A percentile compares a stretch with the other conserved stretches of the same genome.
Conservation (phyloP, 75 land plant species). For the Sequoiadendron giganteum region DNA sequence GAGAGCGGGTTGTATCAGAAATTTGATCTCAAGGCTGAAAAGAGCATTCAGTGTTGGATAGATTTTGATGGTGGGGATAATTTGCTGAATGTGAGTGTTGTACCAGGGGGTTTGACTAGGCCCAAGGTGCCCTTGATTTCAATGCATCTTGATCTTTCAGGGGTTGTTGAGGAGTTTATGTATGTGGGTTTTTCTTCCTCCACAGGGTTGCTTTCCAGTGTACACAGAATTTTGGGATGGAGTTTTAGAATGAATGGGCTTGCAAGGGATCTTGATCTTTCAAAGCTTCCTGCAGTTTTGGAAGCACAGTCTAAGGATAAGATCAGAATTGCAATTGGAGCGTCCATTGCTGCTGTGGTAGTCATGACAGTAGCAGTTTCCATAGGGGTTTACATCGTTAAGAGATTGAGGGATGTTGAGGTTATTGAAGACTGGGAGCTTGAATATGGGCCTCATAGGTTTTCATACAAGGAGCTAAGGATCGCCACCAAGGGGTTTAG, state of each 20-base stretch:
- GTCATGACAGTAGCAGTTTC: background rate
- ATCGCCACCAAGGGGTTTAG: constrained; percentile 36
- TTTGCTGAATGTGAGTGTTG: constrained; percentile 17
- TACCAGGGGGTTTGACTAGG: constrained; percentile 7
- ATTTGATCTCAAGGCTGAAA: constrained; percentile 19
- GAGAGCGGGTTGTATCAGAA: background rate
- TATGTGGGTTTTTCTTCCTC: constrained; percentile 46
- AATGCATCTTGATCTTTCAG: constrained; percentile 14
- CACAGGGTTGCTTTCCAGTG: constrained; percentile 20
- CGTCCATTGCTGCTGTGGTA: background rate
- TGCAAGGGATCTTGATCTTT: constrained; percentile 12
- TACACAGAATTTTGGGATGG: constrained; percentile 30
- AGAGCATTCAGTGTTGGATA: constrained; percentile 26
- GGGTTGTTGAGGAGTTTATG: constrained; percentile 19
- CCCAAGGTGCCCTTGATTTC: constrained; percentile 25
- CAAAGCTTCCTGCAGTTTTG: constrained; percentile 6
- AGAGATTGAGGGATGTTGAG: background rate
- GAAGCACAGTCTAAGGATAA: background rate
- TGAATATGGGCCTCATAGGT: constrained; percentile 22
- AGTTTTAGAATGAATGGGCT: constrained; percentile 28
- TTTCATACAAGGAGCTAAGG: constrained; percentile 31
- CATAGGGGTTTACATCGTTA: background rate
- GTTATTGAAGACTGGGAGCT: constrained; percentile 24
- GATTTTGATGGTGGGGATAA: constrained; percentile 16
- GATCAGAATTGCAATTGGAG: background rate